Evolutionary conservation across 768 basidiomycete genomes (phyloP), one percentile per base, ranked within the genome.

Genomic region (Russula sp.): DNA sequence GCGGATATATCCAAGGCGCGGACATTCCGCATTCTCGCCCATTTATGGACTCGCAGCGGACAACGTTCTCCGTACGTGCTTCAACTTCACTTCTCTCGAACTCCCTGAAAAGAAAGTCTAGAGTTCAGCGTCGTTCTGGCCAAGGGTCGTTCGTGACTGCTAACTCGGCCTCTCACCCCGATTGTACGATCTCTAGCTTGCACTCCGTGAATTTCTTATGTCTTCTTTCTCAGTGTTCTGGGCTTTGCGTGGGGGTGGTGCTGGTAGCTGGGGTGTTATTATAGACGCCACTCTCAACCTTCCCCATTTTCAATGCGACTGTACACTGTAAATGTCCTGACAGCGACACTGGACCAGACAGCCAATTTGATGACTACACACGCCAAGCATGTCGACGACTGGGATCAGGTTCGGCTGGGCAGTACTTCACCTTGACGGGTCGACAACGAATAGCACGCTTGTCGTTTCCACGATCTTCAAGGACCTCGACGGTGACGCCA

Each of bases 181-280:
- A 65, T 38, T n/a, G 64, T 65, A 63, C 34, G 64, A 48, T 20
- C 9, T 50, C n/a, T 13, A 6, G 26, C 20, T 40, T 52, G 5
- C 10, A 24, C 32, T 16, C 26, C 49, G 24, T 3, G 11, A 26
- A 20, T 13, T 0, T 62, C 64, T 48, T 7, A 62, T 51, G n/a
- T n/a, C n/a, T 28, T 51, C 5, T 24, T 26, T 42, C 36, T 51
- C 55, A 70, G 70, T 71, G 20, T 71, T 70, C 59, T 69, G 62
- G 65, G 65, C 69, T 20, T 18, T 72, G 22, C 62, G 69, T 4
- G 69, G 69, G 13, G 67, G 61, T 4, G 64, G 67, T 3, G 64
- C 59, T 16, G 77, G 77, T 10, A 75, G 72, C 42, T 79, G 75
- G 76, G 77, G 77, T 26, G 72, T 78, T 22, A 72, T 78, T 49